Percentiles rank a stretch among this genome's conserved stretches.
phyloP scores from a whole-genome alignment of 768 basidiomycete species.

The Podaxis carcinomalis region DNA sequence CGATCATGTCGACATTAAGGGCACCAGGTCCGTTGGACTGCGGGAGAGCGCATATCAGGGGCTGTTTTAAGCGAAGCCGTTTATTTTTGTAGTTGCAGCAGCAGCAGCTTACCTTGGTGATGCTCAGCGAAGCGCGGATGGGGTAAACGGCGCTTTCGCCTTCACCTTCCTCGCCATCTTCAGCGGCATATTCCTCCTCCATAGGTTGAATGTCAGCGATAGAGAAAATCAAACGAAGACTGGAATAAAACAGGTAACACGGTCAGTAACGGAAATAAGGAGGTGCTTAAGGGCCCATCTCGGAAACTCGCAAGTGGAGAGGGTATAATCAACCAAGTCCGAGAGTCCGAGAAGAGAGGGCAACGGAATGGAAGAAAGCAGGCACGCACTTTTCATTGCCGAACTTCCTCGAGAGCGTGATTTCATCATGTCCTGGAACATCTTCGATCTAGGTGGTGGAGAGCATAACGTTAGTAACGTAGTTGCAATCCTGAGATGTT shows the following conservation, averaged over 20 bases:
- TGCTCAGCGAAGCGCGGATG: conserved; percentile 73
- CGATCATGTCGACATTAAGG: conserved; percentile 72
- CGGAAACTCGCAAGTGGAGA: not conserved
- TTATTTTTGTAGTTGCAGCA: conserved; percentile 1
- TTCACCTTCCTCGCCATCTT: conserved; percentile 23
- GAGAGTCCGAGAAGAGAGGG: not conserved
- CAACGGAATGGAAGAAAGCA: not conserved
- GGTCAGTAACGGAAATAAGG: conserved; percentile 1
- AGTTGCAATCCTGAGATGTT: not conserved
- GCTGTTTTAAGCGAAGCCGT: not conserved
- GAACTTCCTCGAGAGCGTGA: conserved; percentile 76
- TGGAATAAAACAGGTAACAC: conserved; percentile 22
- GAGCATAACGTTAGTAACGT: conserved; percentile 1
- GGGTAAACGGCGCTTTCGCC: conserved; percentile 42
- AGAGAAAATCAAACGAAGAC: conserved; percentile 88
- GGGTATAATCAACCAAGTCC: not conserved
- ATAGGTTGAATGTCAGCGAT: conserved; percentile 76
- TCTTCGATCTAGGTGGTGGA: conserved; percentile 61
- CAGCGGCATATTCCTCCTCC: conserved; percentile 27
- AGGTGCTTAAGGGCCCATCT: not conserved
- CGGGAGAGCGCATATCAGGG: not conserved
- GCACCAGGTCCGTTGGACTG: conserved; percentile 57
- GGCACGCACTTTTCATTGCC: conserved; percentile 81
- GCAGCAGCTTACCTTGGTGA: conserved; percentile 67
- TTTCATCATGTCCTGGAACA: conserved; percentile 70